Evolutionary conservation across 169 alveolate species (phyloP), one percentile per base, ranked within the genome.

Genomic region (Fabrea salina): DNA sequence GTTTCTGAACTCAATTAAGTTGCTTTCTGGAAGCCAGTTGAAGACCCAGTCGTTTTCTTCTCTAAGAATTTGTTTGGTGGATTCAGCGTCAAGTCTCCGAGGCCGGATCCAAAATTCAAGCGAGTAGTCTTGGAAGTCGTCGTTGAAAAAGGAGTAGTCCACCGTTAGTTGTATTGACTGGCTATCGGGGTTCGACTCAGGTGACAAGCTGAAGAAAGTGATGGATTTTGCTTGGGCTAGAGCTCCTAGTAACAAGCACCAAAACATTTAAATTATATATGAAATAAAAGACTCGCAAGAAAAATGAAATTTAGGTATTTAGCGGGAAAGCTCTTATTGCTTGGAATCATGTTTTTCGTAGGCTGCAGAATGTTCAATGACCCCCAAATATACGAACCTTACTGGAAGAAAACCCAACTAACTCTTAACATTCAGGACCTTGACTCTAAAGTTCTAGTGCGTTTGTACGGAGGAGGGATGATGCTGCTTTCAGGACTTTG

Each of bases 61-160:
- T 2, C 56, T 47, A 25, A 51, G 16, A 16, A 61, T 30, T 16
- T 8, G 16, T 2, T 13, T 27, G 39, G 39, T 3, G 11, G 74
- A 33, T 8, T 13, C 74, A 33, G 44, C 0, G 4, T 61, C 49
- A 33, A 13, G 8, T 4, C 27, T 16, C 16, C 27, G 11, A 16
- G 74, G 74, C 54, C 74, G 74, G 37, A 61, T 33, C 74, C 74
- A 61, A 30, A 61, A 37, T 35, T 61, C 74, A 13, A 61, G 32
- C 50, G 53, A 7, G 25, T 61, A 61, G 32, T 13, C 16, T 33
- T 33, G 53, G 74, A 33, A 13, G 22, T 16, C 39, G 74, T 11
- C 11, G n/a, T 25, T 16, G n/a, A 16, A 33, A 51, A 32, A 8
- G 32, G 74, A 33, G 13, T 35, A 8, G 49, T 61, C 50, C 0